Base-by-base conservation (phyloP, 2,329 filamentous ascomycete genomes). In the Hypoxylon sp. region DNA sequence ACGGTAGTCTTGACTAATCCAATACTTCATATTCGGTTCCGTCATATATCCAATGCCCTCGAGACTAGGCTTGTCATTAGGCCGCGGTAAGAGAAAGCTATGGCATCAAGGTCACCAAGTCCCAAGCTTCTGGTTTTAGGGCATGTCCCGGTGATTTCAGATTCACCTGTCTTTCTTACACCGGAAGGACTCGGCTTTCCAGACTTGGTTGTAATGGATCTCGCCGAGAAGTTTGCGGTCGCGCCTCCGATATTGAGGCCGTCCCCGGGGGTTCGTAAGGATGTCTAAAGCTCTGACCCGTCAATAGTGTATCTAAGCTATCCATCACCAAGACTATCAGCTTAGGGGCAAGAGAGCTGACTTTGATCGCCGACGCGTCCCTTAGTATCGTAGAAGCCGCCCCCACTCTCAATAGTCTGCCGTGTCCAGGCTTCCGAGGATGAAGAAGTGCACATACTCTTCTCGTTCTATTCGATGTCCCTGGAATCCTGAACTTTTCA, bases 331-430 rank as follows among this genome's bases (percentile, higher is more conserved):
- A n/a, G n/a, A n/a, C n/a, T n/a, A n/a, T n/a, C n/a, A n/a, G n/a
- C n/a, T n/a, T n/a, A n/a, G n/a, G 40, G 86, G 88, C 69, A 88
- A 88, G 2, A 81, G 78, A 15, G 85, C 79, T n/a, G 37, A 85
- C 85, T 47, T 83, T 79, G 51, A 77, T 79, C 73, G 0, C 70
- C 77, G 5, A 81, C 62, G 9, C 79, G 67, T 8, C 79, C 78
- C 67, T 81, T 79, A 17, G 70, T 73, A 62, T 79, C 79, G 45
- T 81, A 81, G 69, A 84, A 81, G 1, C 81, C 81, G 1, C 67
- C 68, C 9, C 79, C 74, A 18, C 31, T 20, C 8, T 8, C 7
- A 3, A 21, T 41, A 26, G 6, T n/a, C n/a, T n/a, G n/a, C n/a
- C n/a, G n/a, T n/a, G 61, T 83, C 81, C 8, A 84, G 71, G 50